Percentiles rank a stretch among this genome's conserved stretches.
These are phyloP conservation scores for Punica granatum DNA, from an alignment of 345 rosid species.

Conservation along the genomic window DNA sequence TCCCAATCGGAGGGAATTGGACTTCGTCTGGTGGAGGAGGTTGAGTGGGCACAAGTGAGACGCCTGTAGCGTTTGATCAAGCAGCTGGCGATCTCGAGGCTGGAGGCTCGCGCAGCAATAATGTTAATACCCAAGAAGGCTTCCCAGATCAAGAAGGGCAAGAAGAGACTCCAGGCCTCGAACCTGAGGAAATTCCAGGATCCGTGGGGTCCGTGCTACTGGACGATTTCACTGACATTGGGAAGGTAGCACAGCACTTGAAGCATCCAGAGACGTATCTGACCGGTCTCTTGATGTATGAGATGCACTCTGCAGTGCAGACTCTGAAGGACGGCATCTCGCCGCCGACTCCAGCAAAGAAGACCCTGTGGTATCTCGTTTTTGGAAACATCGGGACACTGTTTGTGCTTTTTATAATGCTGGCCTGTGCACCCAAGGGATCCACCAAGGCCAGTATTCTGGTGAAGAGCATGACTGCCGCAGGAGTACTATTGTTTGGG, in stretches of 20 bases:
- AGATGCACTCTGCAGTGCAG: neutral
- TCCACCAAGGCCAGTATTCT: neutral
- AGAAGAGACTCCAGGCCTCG: neutral
- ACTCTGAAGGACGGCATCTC: neutral
- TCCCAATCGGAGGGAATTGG: neutral
- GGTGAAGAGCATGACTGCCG: neutral
- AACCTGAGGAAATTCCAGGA: neutral
- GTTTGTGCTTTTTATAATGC: neutral
- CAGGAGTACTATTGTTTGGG: neutral
- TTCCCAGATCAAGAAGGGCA: neutral
- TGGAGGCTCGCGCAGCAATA: neutral
- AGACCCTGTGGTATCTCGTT: neutral
- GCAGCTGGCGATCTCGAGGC: neutral
- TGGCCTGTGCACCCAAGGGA: neutral
- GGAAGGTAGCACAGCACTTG: neutral
- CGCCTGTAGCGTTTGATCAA: neutral
- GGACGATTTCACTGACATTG: neutral
- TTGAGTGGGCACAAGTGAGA: no score
- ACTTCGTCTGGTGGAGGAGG: neutral
- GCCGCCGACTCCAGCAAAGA: neutral
- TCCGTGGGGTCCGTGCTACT: neutral
- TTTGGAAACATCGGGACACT: neutral
- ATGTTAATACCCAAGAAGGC: neutral
- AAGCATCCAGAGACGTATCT: neutral
- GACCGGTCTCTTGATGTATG: neutral